Conservation (phyloP, 2,329 filamentous ascomycete species). For the Cadophora sp. region DNA sequence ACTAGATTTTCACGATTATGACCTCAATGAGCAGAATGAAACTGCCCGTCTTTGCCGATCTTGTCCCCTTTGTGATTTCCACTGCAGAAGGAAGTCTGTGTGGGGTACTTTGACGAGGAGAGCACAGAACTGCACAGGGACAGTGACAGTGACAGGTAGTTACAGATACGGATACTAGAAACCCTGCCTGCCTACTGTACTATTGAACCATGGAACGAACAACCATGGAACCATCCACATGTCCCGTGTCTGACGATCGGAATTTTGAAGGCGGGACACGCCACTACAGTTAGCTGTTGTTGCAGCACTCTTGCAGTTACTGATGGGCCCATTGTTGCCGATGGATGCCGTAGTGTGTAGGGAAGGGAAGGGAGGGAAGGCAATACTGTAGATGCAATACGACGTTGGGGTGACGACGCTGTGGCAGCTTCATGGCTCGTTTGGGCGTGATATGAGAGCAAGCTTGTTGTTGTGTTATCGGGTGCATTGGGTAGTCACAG, state of each 20-base stretch:
- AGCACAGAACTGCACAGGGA: background rate
- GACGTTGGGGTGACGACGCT: background rate
- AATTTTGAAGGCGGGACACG: background rate
- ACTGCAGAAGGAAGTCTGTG: background rate
- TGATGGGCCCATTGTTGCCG: too few species aligned
- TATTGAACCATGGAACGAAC: too few species aligned
- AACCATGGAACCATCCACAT: conserved; percentile 1
- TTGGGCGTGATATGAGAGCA: background rate
- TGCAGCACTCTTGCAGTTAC: too few species aligned
- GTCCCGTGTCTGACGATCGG: background rate
- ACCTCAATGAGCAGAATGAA: conserved; percentile 1
- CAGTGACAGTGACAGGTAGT: background rate
- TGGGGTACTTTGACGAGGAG: background rate
- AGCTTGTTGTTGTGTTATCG: too few species aligned
- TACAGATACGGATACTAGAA: too few species aligned
- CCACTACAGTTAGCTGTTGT: too few species aligned
- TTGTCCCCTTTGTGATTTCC: background rate
- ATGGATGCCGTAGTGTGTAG: too few species aligned
- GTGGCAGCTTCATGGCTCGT: background rate
- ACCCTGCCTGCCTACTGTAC: too few species aligned
- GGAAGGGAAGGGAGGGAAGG: too few species aligned
- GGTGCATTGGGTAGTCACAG: too few species aligned
- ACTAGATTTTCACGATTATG: background rate
- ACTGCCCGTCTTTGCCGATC: background rate
- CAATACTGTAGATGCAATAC: too few species aligned